Evolutionary conservation across 2,329 filamentous ascomycete species (phyloP), one percentile per base, ranked within the genome.

Genomic region (Dryadomyces quercus-mongolicae): DNA sequence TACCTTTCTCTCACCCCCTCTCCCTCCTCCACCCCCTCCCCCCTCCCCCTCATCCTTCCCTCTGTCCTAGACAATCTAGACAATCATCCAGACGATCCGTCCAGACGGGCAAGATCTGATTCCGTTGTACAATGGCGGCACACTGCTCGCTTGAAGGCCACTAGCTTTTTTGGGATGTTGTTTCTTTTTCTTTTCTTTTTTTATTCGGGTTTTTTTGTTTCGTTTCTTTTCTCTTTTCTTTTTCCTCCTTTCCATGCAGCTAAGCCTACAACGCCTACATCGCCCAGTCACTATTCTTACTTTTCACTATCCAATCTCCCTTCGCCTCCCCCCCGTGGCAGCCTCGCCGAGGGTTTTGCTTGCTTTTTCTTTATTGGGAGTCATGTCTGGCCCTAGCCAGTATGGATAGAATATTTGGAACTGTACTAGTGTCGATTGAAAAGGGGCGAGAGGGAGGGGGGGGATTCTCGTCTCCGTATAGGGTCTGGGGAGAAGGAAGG

Each of bases 111-210:
- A 51, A 45, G 45, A 51, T 40, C 36, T 40, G 34, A 44, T 20
- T 20, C 40, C n/a, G 56, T 54, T 1, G 21, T 49, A 56, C 54
- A 45, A 53, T 47, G 52, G 49, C 52, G 55, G 54, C 55, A 46
- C n/a, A 8, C 47, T 38, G 51, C 38, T 57, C 57, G 55, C 55
- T 56, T 56, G 55, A 38, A 55, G 53, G 49, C 53, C 22, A 54
- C 56, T 54, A 56, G 20, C 52, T 20, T 36, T 21, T 16, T 13
- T 42, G 7, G 12, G 16, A 7, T 22, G 15, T 20, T 34, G 48
- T 55, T 57, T 48, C 34, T 8, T 40, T 13, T 18, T 3, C 13
- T 54, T 51, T 10, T 16, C 50, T 51, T 9, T 49, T 54, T 46
- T 47, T 49, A 43, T 22, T 13, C 18, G 36, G 12, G 16, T 44